Evolutionary conservation across 345 rosid genomes (phyloP).

Genomic region (Litchi chinensis): DNA sequence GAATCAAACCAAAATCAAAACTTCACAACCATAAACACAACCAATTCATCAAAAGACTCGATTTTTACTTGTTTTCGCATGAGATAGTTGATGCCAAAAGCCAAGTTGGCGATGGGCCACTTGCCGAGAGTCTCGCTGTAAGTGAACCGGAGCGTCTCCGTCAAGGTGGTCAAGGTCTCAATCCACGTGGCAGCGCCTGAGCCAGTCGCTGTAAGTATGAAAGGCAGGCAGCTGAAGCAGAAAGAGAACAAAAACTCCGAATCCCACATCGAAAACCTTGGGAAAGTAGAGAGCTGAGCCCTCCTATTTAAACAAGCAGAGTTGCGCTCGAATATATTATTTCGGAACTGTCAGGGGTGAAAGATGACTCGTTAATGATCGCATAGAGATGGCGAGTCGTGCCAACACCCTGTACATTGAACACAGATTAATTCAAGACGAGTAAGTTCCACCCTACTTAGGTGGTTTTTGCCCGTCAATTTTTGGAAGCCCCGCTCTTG

Average conservation of each 20-base stretch:
- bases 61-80: slow-evolving; percentile 75
- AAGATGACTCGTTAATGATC: slow-evolving; percentile 80
- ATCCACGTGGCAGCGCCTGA: slow-evolving; percentile 91
- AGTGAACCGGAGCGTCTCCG: slow-evolving; percentile 84
- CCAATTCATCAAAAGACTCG: background rate
- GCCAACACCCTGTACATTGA: slow-evolving; percentile 67
- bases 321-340: too few species aligned
- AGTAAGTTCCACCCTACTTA: slow-evolving; percentile 59
- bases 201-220: too few species aligned
- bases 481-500: slow-evolving; percentile 65
- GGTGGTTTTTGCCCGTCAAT: slow-evolving; percentile 75
- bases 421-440: slow-evolving; percentile 35
- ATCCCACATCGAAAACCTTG: slow-evolving; percentile 14
- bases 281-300: too few species aligned
- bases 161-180: slow-evolving; percentile 83
- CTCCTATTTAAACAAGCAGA: background rate
- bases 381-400: slow-evolving; percentile 76
- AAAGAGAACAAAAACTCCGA: background rate
- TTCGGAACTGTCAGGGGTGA: slow-evolving; percentile 91
- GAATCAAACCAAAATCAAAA: too few species aligned
- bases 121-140: slow-evolving; percentile 95
- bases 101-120: slow-evolving; percentile 97
- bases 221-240: too few species aligned
- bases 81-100: slow-evolving; percentile 92
- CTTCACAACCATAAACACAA: background rate